Evolutionary conservation across 371 early-diverging fungal species (phyloP).

Genomic region (Mortierella polycephala): DNA sequence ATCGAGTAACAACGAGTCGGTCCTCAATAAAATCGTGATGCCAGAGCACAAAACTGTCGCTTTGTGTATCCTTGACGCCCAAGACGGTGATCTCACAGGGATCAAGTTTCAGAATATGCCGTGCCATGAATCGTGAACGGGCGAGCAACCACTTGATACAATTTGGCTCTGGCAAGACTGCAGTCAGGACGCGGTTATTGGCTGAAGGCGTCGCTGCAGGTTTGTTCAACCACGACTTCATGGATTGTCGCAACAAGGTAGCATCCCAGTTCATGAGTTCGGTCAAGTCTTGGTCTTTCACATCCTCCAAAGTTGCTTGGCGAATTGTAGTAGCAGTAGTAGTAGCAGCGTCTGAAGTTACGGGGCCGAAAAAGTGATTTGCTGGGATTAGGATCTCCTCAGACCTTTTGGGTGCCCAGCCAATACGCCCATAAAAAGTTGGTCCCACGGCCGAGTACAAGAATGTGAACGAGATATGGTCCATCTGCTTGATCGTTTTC

Average conservation of each 20-base stretch:
- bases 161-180: constrained; percentile 23
- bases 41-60: constrained; percentile 40
- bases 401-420: constrained; percentile 50
- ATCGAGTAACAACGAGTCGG: constrained; percentile 28
- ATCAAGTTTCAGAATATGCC: constrained; percentile 8
- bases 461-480: constrained; percentile 26
- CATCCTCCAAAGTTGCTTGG: constrained; percentile 2
- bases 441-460: constrained; percentile 59
- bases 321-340: background rate
- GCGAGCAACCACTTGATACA: constrained; percentile 32
- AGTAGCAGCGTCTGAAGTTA: background rate
- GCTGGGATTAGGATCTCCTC: constrained; percentile 38
- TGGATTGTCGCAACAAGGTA: constrained; percentile 10
- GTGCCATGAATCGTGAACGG: constrained; percentile 22
- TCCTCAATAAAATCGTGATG: constrained; percentile 24
- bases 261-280: constrained; percentile 20
- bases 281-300: constrained; percentile 11
- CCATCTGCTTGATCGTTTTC: constrained; percentile 29
- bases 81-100: constrained; percentile 5
- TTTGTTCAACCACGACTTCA: constrained; percentile 7
- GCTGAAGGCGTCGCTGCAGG: background rate
- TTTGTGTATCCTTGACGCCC: constrained; percentile 12
- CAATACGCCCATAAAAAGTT: constrained; percentile 55
- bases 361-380: background rate
- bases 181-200: constrained; percentile 9